Conservation (phyloP, 1,284 basidiomycete species). For the Puccinia polysora region DNA sequence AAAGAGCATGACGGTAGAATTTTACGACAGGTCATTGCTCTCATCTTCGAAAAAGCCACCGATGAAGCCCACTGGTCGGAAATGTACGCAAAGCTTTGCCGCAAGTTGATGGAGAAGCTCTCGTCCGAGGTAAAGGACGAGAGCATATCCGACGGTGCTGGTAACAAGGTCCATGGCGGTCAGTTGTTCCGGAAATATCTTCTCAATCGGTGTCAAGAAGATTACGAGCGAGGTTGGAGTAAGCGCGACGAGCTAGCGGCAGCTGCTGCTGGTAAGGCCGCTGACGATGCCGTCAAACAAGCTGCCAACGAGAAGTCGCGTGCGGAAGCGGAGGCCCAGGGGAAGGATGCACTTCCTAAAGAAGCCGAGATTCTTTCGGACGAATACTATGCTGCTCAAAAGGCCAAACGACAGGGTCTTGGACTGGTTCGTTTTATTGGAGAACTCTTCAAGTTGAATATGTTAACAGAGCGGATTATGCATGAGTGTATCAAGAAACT, state of each 20-base stretch:
- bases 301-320: constrained; percentile 53
- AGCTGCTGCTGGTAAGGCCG: constrained; percentile 59
- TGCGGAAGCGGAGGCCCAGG: constrained; percentile 57
- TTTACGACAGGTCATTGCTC: constrained; percentile 87
- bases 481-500: constrained; percentile 93
- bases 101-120: constrained; percentile 87
- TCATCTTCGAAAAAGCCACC: constrained; percentile 95
- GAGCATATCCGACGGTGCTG: constrained; percentile 68
- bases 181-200: constrained; percentile 83
- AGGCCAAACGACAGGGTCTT: constrained; percentile 92
- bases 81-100: constrained; percentile 92
- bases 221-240: constrained; percentile 80
- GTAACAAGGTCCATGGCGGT: constrained; percentile 78
- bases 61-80: constrained; percentile 92
- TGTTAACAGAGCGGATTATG: constrained; percentile 92
- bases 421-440: constrained; percentile 97
- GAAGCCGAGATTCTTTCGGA: constrained; percentile 67
- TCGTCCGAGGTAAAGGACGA: constrained; percentile 81
- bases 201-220: constrained; percentile 85
- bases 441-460: constrained; percentile 92
- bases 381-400: constrained; percentile 93
- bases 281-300: constrained; percentile 59
- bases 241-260: constrained; percentile 58
- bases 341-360: constrained; percentile 51
- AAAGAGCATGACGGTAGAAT: constrained; percentile 89